phyloP scores from a whole-genome alignment of 257 asterid species.

The Penstemon newberryi region DNA sequence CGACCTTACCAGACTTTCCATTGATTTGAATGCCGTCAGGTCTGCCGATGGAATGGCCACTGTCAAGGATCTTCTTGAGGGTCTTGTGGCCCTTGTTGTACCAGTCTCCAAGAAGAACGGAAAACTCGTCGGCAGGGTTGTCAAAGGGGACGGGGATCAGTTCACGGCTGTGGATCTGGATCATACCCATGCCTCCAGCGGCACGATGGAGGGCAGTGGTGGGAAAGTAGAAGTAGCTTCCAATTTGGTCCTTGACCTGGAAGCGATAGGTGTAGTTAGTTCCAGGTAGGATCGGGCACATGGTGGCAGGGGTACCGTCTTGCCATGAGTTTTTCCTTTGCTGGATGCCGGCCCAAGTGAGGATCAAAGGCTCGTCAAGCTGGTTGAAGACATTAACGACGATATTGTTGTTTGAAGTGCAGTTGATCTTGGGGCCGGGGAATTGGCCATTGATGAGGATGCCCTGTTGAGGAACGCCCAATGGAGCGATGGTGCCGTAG shows the following conservation, averaged over 20 bases:
- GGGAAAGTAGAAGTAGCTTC: conserved; percentile 30
- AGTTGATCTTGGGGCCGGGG: conserved; percentile 32
- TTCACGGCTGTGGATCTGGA: conserved; percentile 28
- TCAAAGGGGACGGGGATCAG: conserved; percentile 31
- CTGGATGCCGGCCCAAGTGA: conserved; percentile 27
- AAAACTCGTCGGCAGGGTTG: conserved; percentile 18
- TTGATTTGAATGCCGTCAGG: conserved; percentile 29
- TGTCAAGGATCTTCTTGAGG: conserved; percentile 18
- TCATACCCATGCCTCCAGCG: conserved; percentile 25
- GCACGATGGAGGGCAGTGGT: conserved; percentile 27
- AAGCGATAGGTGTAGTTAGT: conserved; percentile 27
- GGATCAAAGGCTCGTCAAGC: conserved; percentile 27
- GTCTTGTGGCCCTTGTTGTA: conserved; percentile 30
- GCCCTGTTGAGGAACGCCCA: conserved; percentile 29
- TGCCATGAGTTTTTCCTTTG: conserved; percentile 34
- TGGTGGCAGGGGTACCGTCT: conserved; percentile 28
- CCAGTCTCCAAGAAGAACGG: conserved; percentile 28
- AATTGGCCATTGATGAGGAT: conserved; percentile 30
- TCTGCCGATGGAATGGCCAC: conserved; percentile 23
- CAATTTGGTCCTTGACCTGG: conserved; percentile 34
- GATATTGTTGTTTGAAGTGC: conserved; percentile 31
- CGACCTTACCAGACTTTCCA: conserved; percentile 25
- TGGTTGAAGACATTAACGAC: conserved; percentile 25
- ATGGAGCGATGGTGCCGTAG: conserved; percentile 26
- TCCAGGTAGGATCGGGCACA: conserved; percentile 29